Conservation (phyloP, 768 basidiomycete genomes). For the Agaricus subrufescens region DNA sequence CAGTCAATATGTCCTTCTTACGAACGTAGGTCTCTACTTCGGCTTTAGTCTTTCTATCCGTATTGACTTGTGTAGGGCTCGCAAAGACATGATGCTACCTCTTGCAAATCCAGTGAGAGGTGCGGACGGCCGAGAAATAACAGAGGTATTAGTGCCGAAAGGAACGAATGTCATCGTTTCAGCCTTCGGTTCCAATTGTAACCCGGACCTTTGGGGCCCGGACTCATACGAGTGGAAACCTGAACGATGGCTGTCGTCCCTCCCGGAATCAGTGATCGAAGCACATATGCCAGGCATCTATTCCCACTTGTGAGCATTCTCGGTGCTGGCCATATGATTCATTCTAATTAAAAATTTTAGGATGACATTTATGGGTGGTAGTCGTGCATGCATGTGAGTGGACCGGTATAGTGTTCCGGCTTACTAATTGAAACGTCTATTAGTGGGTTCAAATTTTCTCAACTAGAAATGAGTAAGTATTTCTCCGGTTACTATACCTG, state of each 20-base stretch:
- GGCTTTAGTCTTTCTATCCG: neutral
- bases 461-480: conserved; percentile 45
- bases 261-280: conserved; percentile 25
- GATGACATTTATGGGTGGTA: conserved; percentile 18
- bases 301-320: conserved; percentile 11
- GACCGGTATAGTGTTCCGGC: neutral
- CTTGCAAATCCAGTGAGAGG: conserved; percentile 25
- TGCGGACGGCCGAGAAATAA: conserved; percentile 22
- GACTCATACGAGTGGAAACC: conserved; percentile 34
- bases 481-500: neutral
- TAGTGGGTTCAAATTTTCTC: conserved; percentile 51
- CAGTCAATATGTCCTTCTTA: conserved; percentile 9
- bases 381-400: conserved; percentile 15
- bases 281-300: conserved; percentile 15
- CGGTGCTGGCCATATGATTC: neutral
- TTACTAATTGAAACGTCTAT: neutral
- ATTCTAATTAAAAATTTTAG: conserved; percentile 4
- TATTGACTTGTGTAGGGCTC: conserved; percentile 13
- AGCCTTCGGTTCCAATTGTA: conserved; percentile 24
- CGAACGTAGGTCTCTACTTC: conserved; percentile 11
- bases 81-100: conserved; percentile 23
- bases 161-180: conserved; percentile 22
- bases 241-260: conserved; percentile 31
- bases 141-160: conserved; percentile 19
- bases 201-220: conserved; percentile 29